Base-by-base conservation (phyloP, 148 eudicot species). In the Vaccinium darrowii region DNA sequence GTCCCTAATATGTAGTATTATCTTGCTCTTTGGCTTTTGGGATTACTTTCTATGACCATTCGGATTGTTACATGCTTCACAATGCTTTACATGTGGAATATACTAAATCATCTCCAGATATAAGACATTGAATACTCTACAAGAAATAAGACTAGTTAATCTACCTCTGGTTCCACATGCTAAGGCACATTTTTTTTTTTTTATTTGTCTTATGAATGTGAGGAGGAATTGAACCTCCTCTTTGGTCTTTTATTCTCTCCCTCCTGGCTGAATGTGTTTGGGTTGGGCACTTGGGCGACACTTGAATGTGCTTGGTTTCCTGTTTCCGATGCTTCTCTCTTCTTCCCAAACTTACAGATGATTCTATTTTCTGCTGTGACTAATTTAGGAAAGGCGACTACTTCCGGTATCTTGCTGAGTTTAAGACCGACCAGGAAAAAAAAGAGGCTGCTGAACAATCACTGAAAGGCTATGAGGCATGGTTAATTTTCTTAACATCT, bases 301-400 rank as follows among this genome's bases (percentile, higher is more conserved):
- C 27, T 62, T 21, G 67, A 62, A 21, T 21, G 25, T 62, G 12
- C 25, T 62, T 62, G 11, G 25, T 21, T 63, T 63, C 18, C 62
- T 57, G 16, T 57, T 57, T 57, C n/a, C 18, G n/a, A 57, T 57
- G 62, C 62, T 57, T 50, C 52, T 8, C 10, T 50, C 9, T 18
- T 63, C 30, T 62, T 63, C 30, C 5, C 11, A 63, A 63, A 23
- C 12, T 4, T 23, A 23, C 8, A n/a, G 30, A 63, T 8, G 8
- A n/a, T 9, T 63, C 30, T 63, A 12, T 63, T 63, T n/a, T 63
- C 14, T 63, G 13, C 30, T 63, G 30, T 23, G 71, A 8, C 71
- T 23, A 10, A n/a, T n/a, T 63, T 63, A 63, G 71, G 87, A 85
- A 85, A 80, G 87, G 87, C 4, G 87, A 85, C 74, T 85, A 85